Evolutionary conservation across 495 filamentous ascomycete genomes (phyloP), one percentile per base, ranked within the genome.

Genomic region (Aspergillus biplanus): DNA sequence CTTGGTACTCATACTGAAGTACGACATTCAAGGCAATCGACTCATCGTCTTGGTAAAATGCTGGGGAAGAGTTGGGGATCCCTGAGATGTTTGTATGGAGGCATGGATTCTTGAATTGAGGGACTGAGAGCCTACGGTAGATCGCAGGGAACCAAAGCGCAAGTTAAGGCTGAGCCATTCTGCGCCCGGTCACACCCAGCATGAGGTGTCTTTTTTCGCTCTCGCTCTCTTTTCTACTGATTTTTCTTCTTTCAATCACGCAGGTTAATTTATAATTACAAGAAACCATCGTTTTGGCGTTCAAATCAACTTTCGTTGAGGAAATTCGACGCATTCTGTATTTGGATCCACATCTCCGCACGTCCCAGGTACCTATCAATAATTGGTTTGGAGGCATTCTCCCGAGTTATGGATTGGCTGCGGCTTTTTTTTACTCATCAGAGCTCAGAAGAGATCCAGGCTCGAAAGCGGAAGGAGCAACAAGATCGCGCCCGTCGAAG

Each of bases 121-220:
- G 57, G 57, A 52, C 46, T 16, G 21, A 35, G 32, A n/a, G 9
- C 31, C 46, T 62, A 62, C 59, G 52, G 52, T 44, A 33, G n/a
- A 63, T 27, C 53, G 57, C 33, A 49, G 5, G 46, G 7, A 6
- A 33, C 32, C 3, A 15, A 33, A 15, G 33, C 39, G 61, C 61
- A 42, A 32, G 21, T 27, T 35, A 37, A 47, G 35, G 42, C n/a
- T n/a, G n/a, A n/a, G n/a, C n/a, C n/a, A n/a, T n/a, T n/a, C n/a
- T n/a, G n/a, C n/a, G n/a, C 42, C 61, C 34, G 34, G 52, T 18
- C 48, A 16, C 21, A 27, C 21, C 21, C 21, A 27, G 21, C 21
- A 27, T 27, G 21, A 27, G 21, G 21, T 27, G 21, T 27, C 21
- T 2, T 27, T 27, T 27, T 27, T 27, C 21, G 21, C 21, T 2